Conservation (phyloP, 2,329 filamentous ascomycete genomes). For the Fusarium sp. region DNA sequence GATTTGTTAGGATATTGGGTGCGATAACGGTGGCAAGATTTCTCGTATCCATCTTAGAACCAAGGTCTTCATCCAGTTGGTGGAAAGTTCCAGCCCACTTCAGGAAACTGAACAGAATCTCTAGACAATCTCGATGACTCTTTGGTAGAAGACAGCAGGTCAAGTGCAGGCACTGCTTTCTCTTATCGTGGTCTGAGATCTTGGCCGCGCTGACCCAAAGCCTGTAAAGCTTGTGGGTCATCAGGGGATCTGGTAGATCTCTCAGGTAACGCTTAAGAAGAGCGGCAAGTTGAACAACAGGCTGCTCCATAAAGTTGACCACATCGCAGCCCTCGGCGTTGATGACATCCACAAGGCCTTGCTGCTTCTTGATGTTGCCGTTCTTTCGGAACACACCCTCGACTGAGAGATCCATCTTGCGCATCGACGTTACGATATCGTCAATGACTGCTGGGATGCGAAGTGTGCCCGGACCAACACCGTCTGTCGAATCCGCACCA, state of each 20-base stretch:
- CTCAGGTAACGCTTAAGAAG: conserved; percentile 94
- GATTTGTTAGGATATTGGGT: conserved; percentile 88
- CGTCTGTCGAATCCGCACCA: conserved; percentile 96
- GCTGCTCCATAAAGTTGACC: conserved; percentile 87
- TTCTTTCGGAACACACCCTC: conserved; percentile 99
- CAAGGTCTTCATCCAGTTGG: conserved; percentile 94
- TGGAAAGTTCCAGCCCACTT: conserved; percentile 99
- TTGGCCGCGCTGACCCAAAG: conserved; percentile 92
- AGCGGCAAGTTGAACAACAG: conserved; percentile 92
- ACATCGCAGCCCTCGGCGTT: conserved; percentile 87
- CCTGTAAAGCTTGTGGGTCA: conserved; percentile 94
- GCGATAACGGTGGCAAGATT: conserved; percentile 98
- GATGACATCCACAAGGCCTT: conserved; percentile 85
- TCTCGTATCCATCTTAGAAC: conserved; percentile 98
- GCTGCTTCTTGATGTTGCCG: conserved; percentile 94
- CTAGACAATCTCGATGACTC: conserved; percentile 89
- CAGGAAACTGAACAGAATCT: conserved; percentile 94
- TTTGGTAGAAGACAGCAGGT: conserved; percentile 94
- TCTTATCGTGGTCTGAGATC: conserved; percentile 82
- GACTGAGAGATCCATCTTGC: conserved; percentile 98
- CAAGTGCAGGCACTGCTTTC: conserved; percentile 87
- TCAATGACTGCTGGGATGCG: conserved; percentile 95
- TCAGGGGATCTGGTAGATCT: conserved; percentile 91
- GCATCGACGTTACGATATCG: conserved; percentile 92
- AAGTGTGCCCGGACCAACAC: conserved; percentile 89